Conservation (phyloP, 352 stramenopile genomes). For the Blastocystis sp. region DNA sequence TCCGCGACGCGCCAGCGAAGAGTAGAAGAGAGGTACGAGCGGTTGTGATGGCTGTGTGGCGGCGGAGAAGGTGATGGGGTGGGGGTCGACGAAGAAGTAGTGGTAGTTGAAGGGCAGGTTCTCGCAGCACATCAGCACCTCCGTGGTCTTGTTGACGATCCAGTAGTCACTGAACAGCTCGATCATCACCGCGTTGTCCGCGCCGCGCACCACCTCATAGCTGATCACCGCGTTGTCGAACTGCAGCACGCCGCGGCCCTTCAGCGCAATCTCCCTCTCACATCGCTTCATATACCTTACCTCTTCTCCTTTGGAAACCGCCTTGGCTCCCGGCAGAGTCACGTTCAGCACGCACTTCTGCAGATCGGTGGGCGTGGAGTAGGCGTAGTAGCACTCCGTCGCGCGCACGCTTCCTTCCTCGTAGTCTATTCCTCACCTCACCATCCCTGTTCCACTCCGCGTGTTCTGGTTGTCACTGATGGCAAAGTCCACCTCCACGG, state of each 20-base stretch:
- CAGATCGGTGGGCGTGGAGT: constrained; percentile 17
- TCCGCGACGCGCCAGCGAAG: not conserved
- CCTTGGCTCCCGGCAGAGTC: constrained; percentile 5
- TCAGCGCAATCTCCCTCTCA: not conserved
- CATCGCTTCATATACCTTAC: not conserved
- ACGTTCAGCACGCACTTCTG: constrained; percentile 6
- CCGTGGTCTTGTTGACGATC: constrained; percentile 50
- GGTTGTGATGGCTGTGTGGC: too few species aligned
- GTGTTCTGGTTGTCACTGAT: constrained; percentile 21
- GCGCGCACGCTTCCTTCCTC: not conserved
- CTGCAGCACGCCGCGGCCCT: not conserved
- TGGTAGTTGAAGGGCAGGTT: not conserved
- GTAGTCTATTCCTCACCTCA: constrained; percentile 9
- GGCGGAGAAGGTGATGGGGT: constrained; percentile 7
- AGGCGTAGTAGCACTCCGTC: constrained; percentile 14
- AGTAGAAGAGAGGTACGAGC: constrained; percentile 16
- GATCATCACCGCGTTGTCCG: constrained; percentile 18
- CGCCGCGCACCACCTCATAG: constrained; percentile 7
- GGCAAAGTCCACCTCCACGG: not conserved
- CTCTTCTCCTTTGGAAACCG: not conserved
- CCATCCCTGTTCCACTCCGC: not conserved
- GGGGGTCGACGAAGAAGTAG: constrained; percentile 20
- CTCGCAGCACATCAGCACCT: constrained; percentile 15
- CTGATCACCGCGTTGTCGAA: constrained; percentile 14
- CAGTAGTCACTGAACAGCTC: constrained; percentile 62